Percentiles rank a stretch among this genome's conserved stretches.
phyloP scores from a whole-genome alignment of 2,329 filamentous ascomycete genomes.

The Sporothrix dimorphospora region DNA sequence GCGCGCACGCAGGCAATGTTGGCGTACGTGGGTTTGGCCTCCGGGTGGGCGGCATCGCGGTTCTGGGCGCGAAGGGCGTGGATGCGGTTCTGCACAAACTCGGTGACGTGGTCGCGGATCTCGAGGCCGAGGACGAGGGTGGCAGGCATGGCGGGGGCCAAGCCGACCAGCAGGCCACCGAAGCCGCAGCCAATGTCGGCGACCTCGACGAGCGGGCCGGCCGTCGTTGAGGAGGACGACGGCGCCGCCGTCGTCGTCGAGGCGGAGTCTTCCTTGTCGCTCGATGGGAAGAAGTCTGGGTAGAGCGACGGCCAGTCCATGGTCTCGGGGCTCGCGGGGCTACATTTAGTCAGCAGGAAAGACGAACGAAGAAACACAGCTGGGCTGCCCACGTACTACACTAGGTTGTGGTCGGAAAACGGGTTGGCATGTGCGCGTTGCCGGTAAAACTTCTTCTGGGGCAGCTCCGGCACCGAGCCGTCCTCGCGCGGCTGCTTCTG shows the following conservation, averaged over 20 bases:
- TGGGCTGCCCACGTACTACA: conserved; percentile 59
- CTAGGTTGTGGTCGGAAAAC: conserved; percentile 89
- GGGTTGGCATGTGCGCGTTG: conserved; percentile 97
- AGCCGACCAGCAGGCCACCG: conserved; percentile 83
- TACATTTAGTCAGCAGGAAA: conserved; percentile 43
- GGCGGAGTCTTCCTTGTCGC: neutral
- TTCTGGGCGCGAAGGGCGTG: conserved; percentile 75
- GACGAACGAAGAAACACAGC: no score
- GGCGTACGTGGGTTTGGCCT: conserved; percentile 60
- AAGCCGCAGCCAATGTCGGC: conserved; percentile 98
- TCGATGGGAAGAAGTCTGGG: conserved; percentile 65
- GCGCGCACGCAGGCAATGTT: conserved; percentile 88
- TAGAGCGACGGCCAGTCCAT: conserved; percentile 94
- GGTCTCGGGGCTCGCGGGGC: conserved; percentile 73
- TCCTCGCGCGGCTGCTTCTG: conserved; percentile 51
- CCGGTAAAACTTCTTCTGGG: conserved; percentile 94
- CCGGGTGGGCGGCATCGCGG: conserved; percentile 23
- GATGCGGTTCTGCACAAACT: conserved; percentile 88
- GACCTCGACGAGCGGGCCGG: conserved; percentile 68
- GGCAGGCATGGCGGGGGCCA: conserved; percentile 79
- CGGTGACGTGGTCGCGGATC: conserved; percentile 85
- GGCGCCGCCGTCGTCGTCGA: conserved; percentile 35
- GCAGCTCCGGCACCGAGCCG: conserved; percentile 64
- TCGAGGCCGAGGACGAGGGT: conserved; percentile 88
- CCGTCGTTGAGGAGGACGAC: conserved; percentile 34